Evolutionary conservation across 2,329 filamentous ascomycete genomes (phyloP).

Genomic region (Niveomyces coronatus): DNA sequence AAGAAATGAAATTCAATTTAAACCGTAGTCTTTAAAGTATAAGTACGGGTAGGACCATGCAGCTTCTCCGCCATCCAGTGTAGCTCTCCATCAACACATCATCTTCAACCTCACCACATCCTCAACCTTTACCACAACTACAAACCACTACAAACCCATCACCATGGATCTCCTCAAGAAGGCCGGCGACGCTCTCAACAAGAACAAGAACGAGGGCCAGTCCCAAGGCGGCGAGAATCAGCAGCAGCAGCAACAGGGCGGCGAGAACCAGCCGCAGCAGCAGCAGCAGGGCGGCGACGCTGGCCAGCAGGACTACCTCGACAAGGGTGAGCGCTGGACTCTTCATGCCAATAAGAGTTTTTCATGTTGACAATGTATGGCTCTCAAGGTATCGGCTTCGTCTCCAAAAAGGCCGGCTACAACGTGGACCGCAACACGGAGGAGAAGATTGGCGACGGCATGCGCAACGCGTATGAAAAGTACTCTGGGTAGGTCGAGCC

Average conservation of each 20-base stretch:
- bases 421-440: conserved; percentile 23
- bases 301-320: conserved; percentile 24
- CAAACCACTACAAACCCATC: conserved; percentile 8
- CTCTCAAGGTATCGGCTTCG: conserved; percentile 19
- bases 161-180: conserved; percentile 32
- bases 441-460: conserved; percentile 30
- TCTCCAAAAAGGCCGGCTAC: conserved; percentile 24
- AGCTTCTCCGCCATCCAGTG: too few relatives aligned
- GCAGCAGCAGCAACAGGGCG: conserved; percentile 9
- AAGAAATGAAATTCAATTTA: too few relatives aligned
- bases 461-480: conserved; percentile 26
- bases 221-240: conserved; percentile 1
- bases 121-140: background rate
- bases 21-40: too few relatives aligned
- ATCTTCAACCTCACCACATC: too few relatives aligned
- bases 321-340: conserved; percentile 24
- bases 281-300: background rate
- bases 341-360: background rate
- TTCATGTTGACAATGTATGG: background rate
- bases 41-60: too few relatives aligned
- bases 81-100: too few relatives aligned
- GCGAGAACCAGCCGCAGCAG: conserved; percentile 9
- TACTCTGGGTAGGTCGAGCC: conserved; percentile 25
- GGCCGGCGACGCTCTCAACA: conserved; percentile 13
- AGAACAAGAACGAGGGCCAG: conserved; percentile 10